phyloP scores from a whole-genome alignment of 352 stramenopile species.

The Globisporangium iwayamae region DNA sequence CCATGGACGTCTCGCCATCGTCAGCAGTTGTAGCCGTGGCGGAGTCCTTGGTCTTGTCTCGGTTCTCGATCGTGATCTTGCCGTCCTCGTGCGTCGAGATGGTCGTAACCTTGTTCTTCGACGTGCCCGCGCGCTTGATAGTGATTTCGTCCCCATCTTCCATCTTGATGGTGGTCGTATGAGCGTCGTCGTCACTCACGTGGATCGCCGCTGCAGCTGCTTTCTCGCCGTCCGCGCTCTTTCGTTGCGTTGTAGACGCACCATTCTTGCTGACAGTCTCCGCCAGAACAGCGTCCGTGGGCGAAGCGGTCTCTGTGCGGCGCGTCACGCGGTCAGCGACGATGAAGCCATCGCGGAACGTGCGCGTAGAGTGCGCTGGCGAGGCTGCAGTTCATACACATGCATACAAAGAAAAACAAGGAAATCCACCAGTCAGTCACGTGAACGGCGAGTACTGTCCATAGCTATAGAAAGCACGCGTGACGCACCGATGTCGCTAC shows the following conservation, averaged over 20 bases:
- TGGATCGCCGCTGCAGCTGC: slow-evolving; percentile 10
- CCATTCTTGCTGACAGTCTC: background rate
- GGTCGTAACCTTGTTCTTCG: slow-evolving; percentile 63
- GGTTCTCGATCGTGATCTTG: slow-evolving; percentile 72
- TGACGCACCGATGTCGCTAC: slow-evolving; percentile 31
- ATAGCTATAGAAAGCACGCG: background rate
- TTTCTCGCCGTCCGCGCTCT: slow-evolving; percentile 1
- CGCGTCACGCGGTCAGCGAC: slow-evolving; percentile 46
- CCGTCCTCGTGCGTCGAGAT: slow-evolving; percentile 69
- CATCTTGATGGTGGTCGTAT: slow-evolving; percentile 73
- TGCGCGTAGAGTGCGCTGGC: slow-evolving; percentile 25
- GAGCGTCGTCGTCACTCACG: slow-evolving; percentile 27
- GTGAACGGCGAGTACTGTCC: background rate
- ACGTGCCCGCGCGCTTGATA: slow-evolving; percentile 55
- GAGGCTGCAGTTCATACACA: slow-evolving; percentile 11
- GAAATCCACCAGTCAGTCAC: background rate
- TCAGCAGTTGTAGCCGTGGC: background rate
- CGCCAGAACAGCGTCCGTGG: background rate
- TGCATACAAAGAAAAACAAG: background rate
- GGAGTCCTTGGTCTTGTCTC: slow-evolving; percentile 19
- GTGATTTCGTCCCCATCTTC: slow-evolving; percentile 77
- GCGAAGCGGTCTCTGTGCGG: slow-evolving; percentile 29
- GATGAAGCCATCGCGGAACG: slow-evolving; percentile 74
- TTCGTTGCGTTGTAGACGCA: background rate
- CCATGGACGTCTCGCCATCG: background rate